A percentile compares a stretch with the other conserved stretches of the same genome.
These are phyloP conservation scores for Wickerhamomyces sydowiorum DNA, from an alignment of 805 yeast genomes.

Conservation along the genomic window DNA sequence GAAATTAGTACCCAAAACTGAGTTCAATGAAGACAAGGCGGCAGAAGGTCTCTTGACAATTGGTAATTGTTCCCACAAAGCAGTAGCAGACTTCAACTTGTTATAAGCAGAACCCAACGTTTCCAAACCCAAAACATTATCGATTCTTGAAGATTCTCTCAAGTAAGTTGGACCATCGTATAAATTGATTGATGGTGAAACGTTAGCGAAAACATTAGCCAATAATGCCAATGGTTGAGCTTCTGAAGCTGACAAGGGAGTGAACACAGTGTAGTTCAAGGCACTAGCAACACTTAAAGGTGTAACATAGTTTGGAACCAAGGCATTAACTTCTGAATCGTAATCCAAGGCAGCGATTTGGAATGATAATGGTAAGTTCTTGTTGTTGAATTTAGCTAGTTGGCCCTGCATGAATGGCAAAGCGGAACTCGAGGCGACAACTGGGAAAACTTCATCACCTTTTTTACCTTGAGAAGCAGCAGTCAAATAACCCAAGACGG, in stretches of 20 bases:
- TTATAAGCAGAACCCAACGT: slow-evolving; percentile 34
- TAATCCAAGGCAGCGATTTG: slow-evolving; percentile 76
- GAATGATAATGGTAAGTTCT: slow-evolving; percentile 53
- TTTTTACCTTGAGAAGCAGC: slow-evolving; percentile 23
- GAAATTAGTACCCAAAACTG: slow-evolving; percentile 46
- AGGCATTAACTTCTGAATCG: slow-evolving; percentile 42
- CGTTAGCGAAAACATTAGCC: slow-evolving; percentile 54
- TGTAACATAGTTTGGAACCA: slow-evolving; percentile 59
- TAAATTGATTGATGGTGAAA: slow-evolving; percentile 55
- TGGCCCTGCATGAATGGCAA: slow-evolving; percentile 52
- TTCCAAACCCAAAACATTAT: slow-evolving; percentile 38
- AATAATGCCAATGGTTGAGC: slow-evolving; percentile 63
- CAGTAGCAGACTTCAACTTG: slow-evolving; percentile 28
- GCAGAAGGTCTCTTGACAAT: slow-evolving; percentile 34
- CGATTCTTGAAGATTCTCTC: slow-evolving; percentile 36
- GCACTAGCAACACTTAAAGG: slow-evolving; percentile 58
- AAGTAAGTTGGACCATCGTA: slow-evolving; percentile 75
- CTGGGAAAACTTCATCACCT: slow-evolving; percentile 27
- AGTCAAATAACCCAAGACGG: slow-evolving; percentile 65
- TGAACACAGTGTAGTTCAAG: slow-evolving; percentile 60
- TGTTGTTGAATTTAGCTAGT: slow-evolving; percentile 39
- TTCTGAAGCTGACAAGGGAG: slow-evolving; percentile 59
- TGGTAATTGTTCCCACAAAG: slow-evolving; percentile 21
- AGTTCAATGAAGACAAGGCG: slow-evolving; percentile 47
- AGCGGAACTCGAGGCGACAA: slow-evolving; percentile 63